These are phyloP conservation scores for Clavispora santaluciae DNA, from an alignment of 805 yeast genomes.

Conservation along the genomic window DNA sequence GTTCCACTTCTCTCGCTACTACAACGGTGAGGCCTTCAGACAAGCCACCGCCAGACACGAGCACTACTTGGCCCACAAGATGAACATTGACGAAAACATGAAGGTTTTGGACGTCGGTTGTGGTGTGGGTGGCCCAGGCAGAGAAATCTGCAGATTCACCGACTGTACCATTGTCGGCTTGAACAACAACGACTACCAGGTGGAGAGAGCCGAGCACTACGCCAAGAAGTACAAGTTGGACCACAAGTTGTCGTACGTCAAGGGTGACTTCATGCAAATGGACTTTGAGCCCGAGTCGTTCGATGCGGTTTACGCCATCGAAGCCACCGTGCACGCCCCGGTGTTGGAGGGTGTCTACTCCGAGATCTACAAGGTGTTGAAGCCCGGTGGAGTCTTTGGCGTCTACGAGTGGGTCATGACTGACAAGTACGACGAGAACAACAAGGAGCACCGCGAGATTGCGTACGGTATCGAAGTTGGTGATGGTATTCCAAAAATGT, in stretches of 20 bases:
- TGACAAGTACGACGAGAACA: conserved; percentile 79
- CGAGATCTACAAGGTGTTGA: conserved; percentile 89
- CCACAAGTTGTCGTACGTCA: conserved; percentile 76
- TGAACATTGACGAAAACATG: conserved; percentile 74
- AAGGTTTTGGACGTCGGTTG: conserved; percentile 96
- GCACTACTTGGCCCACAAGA: conserved; percentile 86
- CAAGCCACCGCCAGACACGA: conserved; percentile 98
- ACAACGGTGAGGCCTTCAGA: conserved; percentile 85
- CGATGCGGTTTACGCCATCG: conserved; percentile 97
- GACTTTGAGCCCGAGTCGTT: conserved; percentile 86
- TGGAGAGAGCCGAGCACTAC: conserved; percentile 82
- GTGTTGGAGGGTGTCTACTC: conserved; percentile 91
- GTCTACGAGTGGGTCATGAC: conserved; percentile 99
- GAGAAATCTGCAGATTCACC: conserved; percentile 91
- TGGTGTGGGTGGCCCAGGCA: conserved; percentile 99
- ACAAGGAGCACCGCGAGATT: conserved; percentile 86
- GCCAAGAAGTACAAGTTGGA: conserved; percentile 62
- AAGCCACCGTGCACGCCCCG: conserved; percentile 98
- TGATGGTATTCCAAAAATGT: conserved; percentile 99
- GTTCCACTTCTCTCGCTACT: conserved; percentile 94
- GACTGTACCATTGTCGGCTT: conserved; percentile 83
- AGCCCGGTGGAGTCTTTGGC: conserved; percentile 97
- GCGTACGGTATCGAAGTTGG: conserved; percentile 98
- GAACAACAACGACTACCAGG: conserved; percentile 96
- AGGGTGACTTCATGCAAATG: conserved; percentile 99